These are phyloP conservation scores for Rosa persica DNA, from an alignment of 306 rosid genomes.

Conservation along the genomic window DNA sequence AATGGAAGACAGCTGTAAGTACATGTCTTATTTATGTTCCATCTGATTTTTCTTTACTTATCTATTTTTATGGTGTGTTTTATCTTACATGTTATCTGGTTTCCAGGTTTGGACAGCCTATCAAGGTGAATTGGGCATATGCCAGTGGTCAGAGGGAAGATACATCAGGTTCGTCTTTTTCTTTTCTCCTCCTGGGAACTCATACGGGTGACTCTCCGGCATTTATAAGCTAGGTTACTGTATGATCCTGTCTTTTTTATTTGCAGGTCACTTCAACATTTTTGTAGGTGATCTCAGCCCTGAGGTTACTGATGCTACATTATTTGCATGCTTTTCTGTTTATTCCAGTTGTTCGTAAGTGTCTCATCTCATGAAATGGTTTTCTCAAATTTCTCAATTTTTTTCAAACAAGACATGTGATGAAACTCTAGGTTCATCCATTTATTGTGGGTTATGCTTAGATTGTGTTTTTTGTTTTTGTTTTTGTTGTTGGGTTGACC, in stretches of 20 bases:
- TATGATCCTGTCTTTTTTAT: slow-evolving; percentile 19
- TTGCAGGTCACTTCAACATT: slow-evolving; percentile 91
- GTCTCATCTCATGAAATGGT: slow-evolving; percentile 32
- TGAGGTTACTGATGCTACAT: slow-evolving; percentile 95
- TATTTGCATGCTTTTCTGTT: slow-evolving; percentile 95
- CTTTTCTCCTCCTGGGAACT: not conserved
- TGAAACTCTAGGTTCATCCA: not conserved
- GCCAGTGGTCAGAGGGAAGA: slow-evolving; percentile 99
- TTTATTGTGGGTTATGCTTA: not conserved
- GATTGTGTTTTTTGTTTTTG: not conserved
- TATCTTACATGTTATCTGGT: slow-evolving; percentile 25
- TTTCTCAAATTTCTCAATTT: not conserved
- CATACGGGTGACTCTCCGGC: not conserved
- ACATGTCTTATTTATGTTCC: not conserved
- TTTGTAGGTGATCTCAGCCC: slow-evolving; percentile 99
- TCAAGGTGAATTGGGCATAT: slow-evolving; percentile 99
- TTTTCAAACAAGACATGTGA: not conserved
- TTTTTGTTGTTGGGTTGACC: not conserved
- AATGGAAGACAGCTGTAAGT: slow-evolving; percentile 98
- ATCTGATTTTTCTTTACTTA: not conserved
- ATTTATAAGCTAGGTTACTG: slow-evolving; percentile 19
- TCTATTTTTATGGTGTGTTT: slow-evolving; percentile 21
- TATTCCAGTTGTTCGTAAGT: slow-evolving; percentile 96
- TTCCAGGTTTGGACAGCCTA: slow-evolving; percentile 96
- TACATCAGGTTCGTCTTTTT: slow-evolving; percentile 79